A percentile compares a stretch with the other conserved stretches of the same genome.
These are phyloP conservation scores for Ganoderma resinaceum DNA, from an alignment of 1,284 basidiomycete genomes.

Conservation along the genomic window DNA sequence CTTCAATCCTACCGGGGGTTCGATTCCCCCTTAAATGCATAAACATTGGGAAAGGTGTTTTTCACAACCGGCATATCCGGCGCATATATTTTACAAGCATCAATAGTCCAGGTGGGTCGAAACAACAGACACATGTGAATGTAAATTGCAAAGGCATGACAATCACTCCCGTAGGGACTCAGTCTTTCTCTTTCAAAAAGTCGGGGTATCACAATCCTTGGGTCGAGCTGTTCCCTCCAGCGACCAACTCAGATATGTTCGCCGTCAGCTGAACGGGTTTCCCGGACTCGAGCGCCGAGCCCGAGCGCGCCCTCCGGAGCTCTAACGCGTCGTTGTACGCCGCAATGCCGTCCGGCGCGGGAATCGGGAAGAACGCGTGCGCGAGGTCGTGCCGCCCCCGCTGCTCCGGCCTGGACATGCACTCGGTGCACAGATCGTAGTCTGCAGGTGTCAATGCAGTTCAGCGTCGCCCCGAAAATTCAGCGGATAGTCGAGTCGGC, in stretches of 20 bases:
- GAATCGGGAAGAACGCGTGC: constrained; percentile 19
- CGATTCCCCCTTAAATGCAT: constrained; percentile 82
- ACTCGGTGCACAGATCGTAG: constrained; percentile 76
- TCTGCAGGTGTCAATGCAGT: constrained; percentile 42
- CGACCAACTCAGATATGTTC: background rate
- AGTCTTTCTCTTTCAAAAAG: background rate
- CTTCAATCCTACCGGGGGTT: constrained; percentile 51
- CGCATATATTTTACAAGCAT: too few relatives aligned
- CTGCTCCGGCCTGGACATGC: constrained; percentile 56
- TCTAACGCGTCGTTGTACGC: background rate
- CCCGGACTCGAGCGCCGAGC: background rate
- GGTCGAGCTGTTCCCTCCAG: background rate
- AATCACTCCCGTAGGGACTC: background rate
- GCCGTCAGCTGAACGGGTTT: background rate
- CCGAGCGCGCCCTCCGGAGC: background rate
- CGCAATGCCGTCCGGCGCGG: constrained; percentile 15
- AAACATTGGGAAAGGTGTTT: too few relatives aligned
- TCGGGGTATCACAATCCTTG: background rate
- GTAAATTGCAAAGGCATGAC: background rate
- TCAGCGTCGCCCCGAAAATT: too few relatives aligned
- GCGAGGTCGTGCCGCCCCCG: constrained; percentile 19
- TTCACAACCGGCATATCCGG: too few relatives aligned
- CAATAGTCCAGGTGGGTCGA: too few relatives aligned
- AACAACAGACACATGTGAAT: background rate
- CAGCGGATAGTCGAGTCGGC: too few relatives aligned